Evolutionary conservation across 2,329 filamentous ascomycete genomes (phyloP).

Genomic region (Xylariaceae sp.): DNA sequence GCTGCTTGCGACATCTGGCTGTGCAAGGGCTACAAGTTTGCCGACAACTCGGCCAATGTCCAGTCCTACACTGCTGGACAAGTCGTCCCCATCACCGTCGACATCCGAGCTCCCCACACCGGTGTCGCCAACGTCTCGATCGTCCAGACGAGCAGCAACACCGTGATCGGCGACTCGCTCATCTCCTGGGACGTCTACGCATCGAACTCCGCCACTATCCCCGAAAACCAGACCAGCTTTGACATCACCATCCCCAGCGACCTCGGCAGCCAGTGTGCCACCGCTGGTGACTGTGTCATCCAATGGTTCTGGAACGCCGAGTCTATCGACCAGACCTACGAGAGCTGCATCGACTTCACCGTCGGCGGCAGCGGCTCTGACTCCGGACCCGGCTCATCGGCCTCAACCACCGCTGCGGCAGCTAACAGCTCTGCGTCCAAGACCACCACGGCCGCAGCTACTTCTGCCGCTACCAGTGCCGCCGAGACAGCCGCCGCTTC

Average conservation of each 20-base stretch:
- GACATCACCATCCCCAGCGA: constrained; percentile 49
- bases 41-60: constrained; percentile 48
- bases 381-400: constrained; percentile 14
- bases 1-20: constrained; percentile 47
- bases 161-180: constrained; percentile 43
- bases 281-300: constrained; percentile 43
- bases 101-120: constrained; percentile 48
- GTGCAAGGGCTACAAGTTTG: constrained; percentile 56
- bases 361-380: constrained; percentile 4
- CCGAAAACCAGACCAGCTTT: constrained; percentile 43
- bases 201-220: constrained; percentile 37
- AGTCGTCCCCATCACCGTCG: constrained; percentile 37
- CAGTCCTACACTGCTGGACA: constrained; percentile 47
- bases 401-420: not conserved
- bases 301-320: constrained; percentile 51
- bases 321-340: constrained; percentile 25
- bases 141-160: constrained; percentile 44
- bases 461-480: not conserved
- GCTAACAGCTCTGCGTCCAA: not conserved
- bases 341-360: constrained; percentile 9
- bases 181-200: constrained; percentile 47
- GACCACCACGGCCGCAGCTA: not conserved
- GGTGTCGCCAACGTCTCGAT: constrained; percentile 53
- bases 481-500: not conserved
- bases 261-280: constrained; percentile 38